Base-by-base conservation (phyloP, 768 basidiomycete species). In the Naganishia friedmannii region DNA sequence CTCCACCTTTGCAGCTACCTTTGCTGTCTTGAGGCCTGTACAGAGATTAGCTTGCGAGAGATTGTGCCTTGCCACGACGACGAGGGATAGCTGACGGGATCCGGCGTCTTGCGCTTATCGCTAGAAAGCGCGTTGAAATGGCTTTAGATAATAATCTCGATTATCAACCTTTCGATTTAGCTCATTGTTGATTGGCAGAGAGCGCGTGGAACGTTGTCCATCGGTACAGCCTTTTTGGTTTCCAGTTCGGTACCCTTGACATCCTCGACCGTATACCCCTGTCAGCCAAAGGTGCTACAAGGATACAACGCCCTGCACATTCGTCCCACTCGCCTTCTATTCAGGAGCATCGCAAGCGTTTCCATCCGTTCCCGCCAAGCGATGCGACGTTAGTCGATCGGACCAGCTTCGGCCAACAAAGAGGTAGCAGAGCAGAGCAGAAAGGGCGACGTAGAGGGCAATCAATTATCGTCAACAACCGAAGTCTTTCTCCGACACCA, bases 111-210 rank as follows among this genome's bases (percentile, higher is more conserved):
- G 48, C 48, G 48, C 48, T 51, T 51, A 51, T 51, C 48, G 45
- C 45, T 46, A n/a, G 48, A 51, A 51, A 51, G 48, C 48, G 48
- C 48, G n/a, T 23, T n/a, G 3, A 21, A 8, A 4, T 23, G n/a
- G 48, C 48, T 23, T 51, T 51, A n/a, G 12, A 5, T 37, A 21
- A 51, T 51, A 51, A 51, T 51, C 48, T 51, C 48, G 48, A 51
- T 51, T 51, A 26, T 51, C 48, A 51, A 51, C 23, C 48, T 26
- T 51, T 51, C 19, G 48, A 51, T 51, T 51, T 51, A 51, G 48
- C 48, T 51, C 48, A 51, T 51, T 51, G 48, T 51, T 51, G 48
- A 51, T 51, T 51, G 48, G 48, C n/a, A 26, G 48, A 17, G 23
- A 21, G 23, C n/a, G 48, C 48, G 48, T 23, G n/a, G 7, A 51